Conservation (phyloP, 2,329 filamentous ascomycete species). For the Cordyceps fumosorosea region DNA sequence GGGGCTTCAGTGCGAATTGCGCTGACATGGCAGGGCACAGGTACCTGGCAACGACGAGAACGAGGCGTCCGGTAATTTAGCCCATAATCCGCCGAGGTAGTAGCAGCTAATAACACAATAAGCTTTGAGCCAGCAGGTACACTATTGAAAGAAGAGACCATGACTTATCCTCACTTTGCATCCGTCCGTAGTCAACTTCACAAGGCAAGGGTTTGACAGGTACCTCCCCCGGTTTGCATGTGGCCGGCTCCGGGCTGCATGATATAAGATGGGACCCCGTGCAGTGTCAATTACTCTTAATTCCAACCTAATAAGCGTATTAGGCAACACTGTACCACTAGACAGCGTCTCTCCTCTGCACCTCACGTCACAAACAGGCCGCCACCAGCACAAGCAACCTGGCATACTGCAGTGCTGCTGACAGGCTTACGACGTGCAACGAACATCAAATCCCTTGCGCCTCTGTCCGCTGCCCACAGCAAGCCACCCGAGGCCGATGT, state of each 20-base stretch:
- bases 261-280: neutral
- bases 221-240: too few relatives aligned
- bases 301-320: neutral
- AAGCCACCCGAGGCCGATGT: neutral
- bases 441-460: neutral
- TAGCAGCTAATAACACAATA: too few relatives aligned
- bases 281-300: conserved; percentile 6
- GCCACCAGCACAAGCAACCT: neutral
- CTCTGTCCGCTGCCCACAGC: neutral
- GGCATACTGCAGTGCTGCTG: neutral
- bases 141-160: too few relatives aligned
- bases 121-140: too few relatives aligned
- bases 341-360: neutral
- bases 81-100: neutral
- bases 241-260: neutral
- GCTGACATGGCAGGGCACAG: neutral
- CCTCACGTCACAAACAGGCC: neutral
- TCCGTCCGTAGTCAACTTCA: neutral
- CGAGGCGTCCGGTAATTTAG: neutral
- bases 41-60: neutral
- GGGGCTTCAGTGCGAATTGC: neutral
- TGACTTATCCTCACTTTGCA: neutral
- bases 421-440: neutral
- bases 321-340: neutral
- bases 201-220: neutral